Evolutionary conservation across 139 green algal species (phyloP), one percentile per base, ranked within the genome.

Genomic region (Edaphochlamys debaryana): DNA sequence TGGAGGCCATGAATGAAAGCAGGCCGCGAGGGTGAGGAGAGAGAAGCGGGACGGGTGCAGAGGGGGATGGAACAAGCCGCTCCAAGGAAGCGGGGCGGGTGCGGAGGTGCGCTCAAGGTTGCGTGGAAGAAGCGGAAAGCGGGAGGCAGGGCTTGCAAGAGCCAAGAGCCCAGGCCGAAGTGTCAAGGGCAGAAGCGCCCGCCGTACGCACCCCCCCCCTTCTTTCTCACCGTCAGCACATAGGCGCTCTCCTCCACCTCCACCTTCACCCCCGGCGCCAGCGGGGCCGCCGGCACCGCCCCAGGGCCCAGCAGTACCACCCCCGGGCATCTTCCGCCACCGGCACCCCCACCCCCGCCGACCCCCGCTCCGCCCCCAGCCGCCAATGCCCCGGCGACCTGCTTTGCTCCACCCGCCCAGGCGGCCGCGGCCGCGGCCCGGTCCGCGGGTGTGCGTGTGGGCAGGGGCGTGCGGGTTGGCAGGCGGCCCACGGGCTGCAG

Each of bases 201-300:
- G 37, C 23, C 15, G 25, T 0, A 30, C 67, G 5, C n/a, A n/a
- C 20, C 9, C 50, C 73, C 50, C n/a, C n/a, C n/a, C n/a, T n/a
- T n/a, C n/a, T n/a, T n/a, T n/a, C n/a, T n/a, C 38, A 80, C 73
- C 38, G 73, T 37, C 73, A 80, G 56, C 5, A 80, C 0, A 58
- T 58, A 58, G 1, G 73, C 56, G 40, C 73, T 80, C 30, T 80
- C 73, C 58, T 70, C 29, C 37, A 56, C 56, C 73, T 69, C 56
- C 58, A 80, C 73, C 25, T 25, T 29, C 19, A 79, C 34, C 19
- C 48, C 71, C 22, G 4, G 22, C 36, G 52, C 34, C 37, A 27
- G n/a, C 45, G 54, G 37, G 37, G 0, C 52, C 52, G 25, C 56
- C 72, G 52, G n/a, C n/a, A n/a, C n/a, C n/a, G n/a, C n/a, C n/a